These are phyloP conservation scores for Talaromyces amestolkiae DNA, from an alignment of 2,329 filamentous ascomycete species.

Conservation along the genomic window DNA sequence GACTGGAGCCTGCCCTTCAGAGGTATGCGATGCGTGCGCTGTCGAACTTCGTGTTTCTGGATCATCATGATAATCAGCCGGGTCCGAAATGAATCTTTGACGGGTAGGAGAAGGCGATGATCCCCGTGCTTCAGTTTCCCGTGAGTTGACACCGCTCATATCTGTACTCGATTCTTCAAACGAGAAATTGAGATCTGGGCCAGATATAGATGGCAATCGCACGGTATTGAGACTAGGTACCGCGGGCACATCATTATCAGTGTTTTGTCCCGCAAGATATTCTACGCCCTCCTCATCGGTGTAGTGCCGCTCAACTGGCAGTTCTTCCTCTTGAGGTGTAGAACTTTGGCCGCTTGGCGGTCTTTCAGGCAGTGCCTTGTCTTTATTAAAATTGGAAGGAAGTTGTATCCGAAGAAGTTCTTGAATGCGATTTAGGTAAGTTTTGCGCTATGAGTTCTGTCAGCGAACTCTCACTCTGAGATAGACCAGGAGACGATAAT, in stretches of 20 bases:
- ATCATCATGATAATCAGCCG: neutral
- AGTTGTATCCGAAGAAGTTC: slow-evolving; percentile 72
- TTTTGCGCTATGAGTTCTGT: slow-evolving; percentile 62
- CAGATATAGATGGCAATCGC: slow-evolving; percentile 10
- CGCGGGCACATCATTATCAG: neutral
- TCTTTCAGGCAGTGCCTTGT: slow-evolving; percentile 74
- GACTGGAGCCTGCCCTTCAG: slow-evolving; percentile 40
- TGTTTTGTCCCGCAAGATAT: neutral
- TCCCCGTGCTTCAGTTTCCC: slow-evolving; percentile 24
- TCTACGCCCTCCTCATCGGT: neutral
- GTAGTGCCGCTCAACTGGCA: slow-evolving; percentile 50
- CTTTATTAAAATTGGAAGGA: slow-evolving; percentile 50
- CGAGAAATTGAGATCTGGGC: slow-evolving; percentile 1
- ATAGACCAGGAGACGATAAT: neutral
- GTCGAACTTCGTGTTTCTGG: slow-evolving; percentile 1
- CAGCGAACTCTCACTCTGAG: slow-evolving; percentile 14
- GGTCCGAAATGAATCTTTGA: slow-evolving; percentile 52
- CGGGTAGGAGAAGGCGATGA: slow-evolving; percentile 70
- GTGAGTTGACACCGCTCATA: neutral
- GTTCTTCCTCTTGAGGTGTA: slow-evolving; percentile 12
- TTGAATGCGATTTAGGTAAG: slow-evolving; percentile 84
- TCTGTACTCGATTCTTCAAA: neutral
- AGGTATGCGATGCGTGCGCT: neutral
- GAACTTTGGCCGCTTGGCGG: slow-evolving; percentile 55
- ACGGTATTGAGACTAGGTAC: neutral